Evolutionary conservation across 2,329 filamentous ascomycete species (phyloP), one percentile per base, ranked within the genome.

Genomic region (Epichloe gansuensis): DNA sequence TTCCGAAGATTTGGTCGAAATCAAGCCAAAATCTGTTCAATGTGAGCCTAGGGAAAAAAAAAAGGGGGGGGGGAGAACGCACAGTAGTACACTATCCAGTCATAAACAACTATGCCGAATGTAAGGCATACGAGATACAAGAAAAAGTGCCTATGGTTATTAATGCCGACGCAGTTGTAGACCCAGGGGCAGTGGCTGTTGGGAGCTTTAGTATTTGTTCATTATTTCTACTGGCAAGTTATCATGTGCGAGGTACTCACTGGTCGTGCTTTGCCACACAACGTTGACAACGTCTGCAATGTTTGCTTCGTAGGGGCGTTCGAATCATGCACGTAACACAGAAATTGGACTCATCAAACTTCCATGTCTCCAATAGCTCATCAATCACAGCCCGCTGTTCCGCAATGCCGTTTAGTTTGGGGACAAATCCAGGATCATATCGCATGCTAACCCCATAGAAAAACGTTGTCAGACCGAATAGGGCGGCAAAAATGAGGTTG

Each of bases 201-300:
- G 5, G 31, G 2, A 6, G n/a, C 3, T 7, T 21, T 41, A 17
- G 31, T 23, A 41, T 4, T 3, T 39, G 23, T 9, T 12, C 21
- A 11, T 6, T 38, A 15, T 38, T 38, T 27, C 23, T 27, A 3
- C 21, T n/a, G 9, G 40, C 17, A 42, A 11, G 8, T 6, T 6
- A 42, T 7, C 27, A 23, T 17, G 9, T 5, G 17, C 12, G 15
- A 9, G 9, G 25, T 21, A 58, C 87, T 76, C 71, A 94, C 89
- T 98, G 93, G 64, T 98, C 93, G 70, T 95, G 89, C 68, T 94
- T 95, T 51, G 91, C 89, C 51, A 98, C 87, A 66, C 93, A 98
- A 57, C 91, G 85, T 61, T 86, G 82, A 66, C 93, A 98, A 55
- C 87, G 79, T 63, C 85, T 85, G 71, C 93, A 98, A 70, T 98